phyloP scores from a whole-genome alignment of 2,329 filamentous ascomycete genomes.

The Aaosphaeria pasadenensis region DNA sequence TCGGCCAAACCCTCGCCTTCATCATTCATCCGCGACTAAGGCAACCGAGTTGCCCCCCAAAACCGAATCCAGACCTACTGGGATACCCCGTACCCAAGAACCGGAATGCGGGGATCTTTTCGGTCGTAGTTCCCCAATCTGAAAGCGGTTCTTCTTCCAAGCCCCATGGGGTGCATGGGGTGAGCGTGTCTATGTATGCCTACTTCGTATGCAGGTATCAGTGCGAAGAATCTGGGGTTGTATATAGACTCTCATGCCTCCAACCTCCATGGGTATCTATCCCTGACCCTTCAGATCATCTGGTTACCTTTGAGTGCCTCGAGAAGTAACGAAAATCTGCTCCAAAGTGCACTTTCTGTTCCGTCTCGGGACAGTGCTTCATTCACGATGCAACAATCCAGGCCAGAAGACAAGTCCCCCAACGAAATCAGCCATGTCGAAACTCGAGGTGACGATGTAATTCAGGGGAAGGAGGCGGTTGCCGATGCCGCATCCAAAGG shows the following conservation, averaged over 20 bases:
- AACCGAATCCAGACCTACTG: neutral
- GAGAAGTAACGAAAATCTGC: neutral
- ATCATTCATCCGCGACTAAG: neutral
- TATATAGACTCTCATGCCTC: neutral
- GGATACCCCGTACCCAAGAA: neutral
- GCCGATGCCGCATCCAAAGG: constrained; percentile 2
- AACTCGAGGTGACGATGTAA: neutral
- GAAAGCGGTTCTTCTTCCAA: neutral
- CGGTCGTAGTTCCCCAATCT: neutral
- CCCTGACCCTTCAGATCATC: neutral
- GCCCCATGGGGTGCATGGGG: neutral
- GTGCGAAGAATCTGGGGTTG: neutral
- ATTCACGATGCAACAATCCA: neutral
- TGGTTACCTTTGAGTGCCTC: neutral
- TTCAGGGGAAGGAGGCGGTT: constrained; percentile 1
- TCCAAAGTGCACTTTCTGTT: neutral
- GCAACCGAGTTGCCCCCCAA: neutral
- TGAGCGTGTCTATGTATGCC: neutral
- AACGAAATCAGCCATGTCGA: neutral
- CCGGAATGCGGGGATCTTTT: neutral
- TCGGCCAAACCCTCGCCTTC: neutral
- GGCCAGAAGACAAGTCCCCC: neutral
- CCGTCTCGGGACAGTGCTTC: neutral
- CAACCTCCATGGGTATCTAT: neutral
- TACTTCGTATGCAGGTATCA: neutral